These are phyloP conservation scores for Epichloe typhina DNA, from an alignment of 2,329 filamentous ascomycete genomes.

Conservation along the genomic window DNA sequence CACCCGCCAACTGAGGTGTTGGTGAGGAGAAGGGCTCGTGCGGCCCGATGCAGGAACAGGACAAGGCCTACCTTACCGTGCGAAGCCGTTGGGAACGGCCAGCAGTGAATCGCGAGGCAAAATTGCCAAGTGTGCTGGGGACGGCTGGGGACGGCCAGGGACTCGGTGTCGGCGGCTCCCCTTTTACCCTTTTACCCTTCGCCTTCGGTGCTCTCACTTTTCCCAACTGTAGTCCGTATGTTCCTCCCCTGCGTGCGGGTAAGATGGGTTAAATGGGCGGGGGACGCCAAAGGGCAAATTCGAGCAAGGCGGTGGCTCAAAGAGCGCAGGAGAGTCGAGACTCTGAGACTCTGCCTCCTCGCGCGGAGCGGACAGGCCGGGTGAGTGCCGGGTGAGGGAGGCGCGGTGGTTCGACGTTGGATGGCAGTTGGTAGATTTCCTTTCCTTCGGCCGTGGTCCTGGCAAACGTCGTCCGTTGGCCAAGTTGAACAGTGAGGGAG, in stretches of 20 bases:
- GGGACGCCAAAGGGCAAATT: background rate
- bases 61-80: background rate
- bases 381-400: background rate
- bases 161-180: background rate
- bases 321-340: background rate
- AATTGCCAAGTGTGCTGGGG: background rate
- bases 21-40: background rate
- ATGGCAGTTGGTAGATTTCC: background rate
- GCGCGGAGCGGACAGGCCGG: background rate
- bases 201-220: background rate
- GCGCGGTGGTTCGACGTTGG: background rate
- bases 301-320: background rate
- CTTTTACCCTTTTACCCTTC: background rate
- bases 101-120: slow-evolving; percentile 2
- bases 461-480: slow-evolving; percentile 1
- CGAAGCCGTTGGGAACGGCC: slow-evolving; percentile 3
- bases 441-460: background rate
- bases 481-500: background rate
- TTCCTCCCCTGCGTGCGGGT: background rate
- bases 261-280: background rate
- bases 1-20: background rate
- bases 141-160: background rate
- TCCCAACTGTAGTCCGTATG: no score
- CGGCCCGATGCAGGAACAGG: background rate
- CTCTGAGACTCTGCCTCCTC: background rate